Conservation (phyloP, 768 basidiomycete species). For the Lentinus tigrinus region DNA sequence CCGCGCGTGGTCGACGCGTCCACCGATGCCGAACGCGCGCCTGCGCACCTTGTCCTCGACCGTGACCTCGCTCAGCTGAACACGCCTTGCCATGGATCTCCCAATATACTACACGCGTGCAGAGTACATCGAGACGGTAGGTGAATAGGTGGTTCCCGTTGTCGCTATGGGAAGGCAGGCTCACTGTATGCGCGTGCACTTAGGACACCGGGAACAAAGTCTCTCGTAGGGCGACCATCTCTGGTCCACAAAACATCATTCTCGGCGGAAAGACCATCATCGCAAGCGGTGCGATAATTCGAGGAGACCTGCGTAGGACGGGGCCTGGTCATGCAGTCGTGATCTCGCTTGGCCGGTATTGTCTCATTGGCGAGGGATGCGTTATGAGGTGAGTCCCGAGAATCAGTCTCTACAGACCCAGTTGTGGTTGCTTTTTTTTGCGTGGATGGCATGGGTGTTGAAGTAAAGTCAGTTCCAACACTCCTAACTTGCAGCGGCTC, state of each 20-base stretch:
- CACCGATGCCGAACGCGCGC: not conserved
- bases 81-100: constrained; percentile 50
- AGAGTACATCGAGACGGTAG: constrained; percentile 88
- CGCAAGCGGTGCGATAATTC: constrained; percentile 83
- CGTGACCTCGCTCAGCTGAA: constrained; percentile 1
- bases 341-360: constrained; percentile 91
- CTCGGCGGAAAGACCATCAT: constrained; percentile 97
- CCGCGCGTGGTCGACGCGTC: not conserved
- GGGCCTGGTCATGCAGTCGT: constrained; percentile 93
- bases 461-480: too few relatives aligned
- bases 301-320: constrained; percentile 88
- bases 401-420: too few relatives aligned
- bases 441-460: too few relatives aligned
- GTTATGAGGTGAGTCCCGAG: constrained; percentile 79
- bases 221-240: constrained; percentile 85
- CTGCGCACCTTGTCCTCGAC: constrained; percentile 2
- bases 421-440: too few relatives aligned
- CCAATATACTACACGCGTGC: constrained; percentile 77
- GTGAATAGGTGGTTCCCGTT: constrained; percentile 2
- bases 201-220: constrained; percentile 98
- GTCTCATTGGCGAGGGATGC: constrained; percentile 84
- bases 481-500: too few relatives aligned
- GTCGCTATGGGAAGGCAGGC: not conserved
- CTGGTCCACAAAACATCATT: constrained; percentile 95
- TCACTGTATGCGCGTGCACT: not conserved